Conservation (phyloP, 2,329 filamentous ascomycete genomes). For the Colletotrichum sp. region DNA sequence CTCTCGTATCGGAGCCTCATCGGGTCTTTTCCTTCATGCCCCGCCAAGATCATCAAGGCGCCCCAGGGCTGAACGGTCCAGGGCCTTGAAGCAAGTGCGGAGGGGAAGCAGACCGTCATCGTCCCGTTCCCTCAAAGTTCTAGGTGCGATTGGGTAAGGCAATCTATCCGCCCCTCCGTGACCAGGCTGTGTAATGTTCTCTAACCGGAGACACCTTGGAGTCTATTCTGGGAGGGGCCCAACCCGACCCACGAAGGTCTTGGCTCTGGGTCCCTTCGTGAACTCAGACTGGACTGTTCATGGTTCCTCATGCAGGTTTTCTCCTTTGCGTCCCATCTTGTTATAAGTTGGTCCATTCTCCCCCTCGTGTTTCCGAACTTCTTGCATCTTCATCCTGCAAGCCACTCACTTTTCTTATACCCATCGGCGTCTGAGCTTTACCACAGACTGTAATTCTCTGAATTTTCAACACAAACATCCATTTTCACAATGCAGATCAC, state of each 20-base stretch:
- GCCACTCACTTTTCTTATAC: background rate
- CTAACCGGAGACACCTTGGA: background rate
- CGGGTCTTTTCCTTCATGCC: background rate
- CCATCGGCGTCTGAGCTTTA: background rate
- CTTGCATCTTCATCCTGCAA: background rate
- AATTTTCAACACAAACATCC: background rate
- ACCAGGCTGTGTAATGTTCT: background rate
- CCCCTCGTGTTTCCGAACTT: background rate
- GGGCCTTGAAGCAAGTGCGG: background rate
- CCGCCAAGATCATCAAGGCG: constrained; percentile 12
- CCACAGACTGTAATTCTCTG: background rate
- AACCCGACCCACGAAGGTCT: background rate
- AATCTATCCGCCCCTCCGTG: background rate
- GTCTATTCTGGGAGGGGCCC: constrained; percentile 12
- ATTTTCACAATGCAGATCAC: background rate
- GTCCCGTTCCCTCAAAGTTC: constrained; percentile 8
- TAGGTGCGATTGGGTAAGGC: constrained; percentile 1
- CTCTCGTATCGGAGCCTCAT: constrained; percentile 16
- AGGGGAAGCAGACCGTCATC: background rate
- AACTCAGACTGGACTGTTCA: background rate
- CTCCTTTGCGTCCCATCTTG: constrained; percentile 2
- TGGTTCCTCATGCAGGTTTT: background rate
- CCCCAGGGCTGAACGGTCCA: constrained; percentile 10
- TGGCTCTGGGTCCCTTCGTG: constrained; percentile 4
- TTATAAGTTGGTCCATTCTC: background rate